A percentile compares a stretch with the other conserved stretches of the same genome.
These are phyloP conservation scores for Paraglomus brasilianum DNA, from an alignment of 192 early-diverging fungal species.

Conservation along the genomic window DNA sequence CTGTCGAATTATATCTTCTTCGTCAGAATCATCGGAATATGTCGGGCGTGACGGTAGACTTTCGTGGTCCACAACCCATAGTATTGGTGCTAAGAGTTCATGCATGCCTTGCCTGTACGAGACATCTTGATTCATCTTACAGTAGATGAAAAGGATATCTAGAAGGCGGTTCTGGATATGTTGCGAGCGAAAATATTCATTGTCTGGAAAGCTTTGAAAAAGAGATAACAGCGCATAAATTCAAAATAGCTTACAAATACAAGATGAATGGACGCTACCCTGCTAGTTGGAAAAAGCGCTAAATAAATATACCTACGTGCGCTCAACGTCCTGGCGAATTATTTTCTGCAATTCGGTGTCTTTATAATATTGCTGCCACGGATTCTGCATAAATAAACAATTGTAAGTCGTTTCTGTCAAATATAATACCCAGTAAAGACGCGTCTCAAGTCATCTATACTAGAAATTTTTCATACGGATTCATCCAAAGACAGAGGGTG, in stretches of 20 bases:
- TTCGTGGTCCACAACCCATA: constrained; percentile 76
- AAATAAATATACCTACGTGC: constrained; percentile 63
- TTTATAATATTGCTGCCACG: constrained; percentile 90
- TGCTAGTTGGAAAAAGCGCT: too few relatives aligned
- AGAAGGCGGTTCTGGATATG: constrained; percentile 67
- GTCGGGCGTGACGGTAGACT: constrained; percentile 31
- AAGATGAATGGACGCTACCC: too few relatives aligned
- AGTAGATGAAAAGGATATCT: constrained; percentile 89
- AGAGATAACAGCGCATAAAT: not conserved
- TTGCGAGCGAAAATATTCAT: constrained; percentile 68
- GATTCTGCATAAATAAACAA: constrained; percentile 56
- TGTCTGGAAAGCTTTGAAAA: constrained; percentile 80
- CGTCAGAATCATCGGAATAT: constrained; percentile 9
- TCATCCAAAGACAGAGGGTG: constrained; percentile 87
- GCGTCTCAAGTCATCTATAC: constrained; percentile 48
- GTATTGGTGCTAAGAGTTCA: constrained; percentile 84
- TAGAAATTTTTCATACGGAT: too few relatives aligned
- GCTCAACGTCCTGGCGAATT: constrained; percentile 87
- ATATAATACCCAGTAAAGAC: constrained; percentile 1
- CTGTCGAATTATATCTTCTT: constrained; percentile 47
- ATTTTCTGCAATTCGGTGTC: constrained; percentile 82
- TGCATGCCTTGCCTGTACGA: constrained; percentile 99
- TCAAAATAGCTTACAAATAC: not conserved
- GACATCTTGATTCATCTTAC: constrained; percentile 83
- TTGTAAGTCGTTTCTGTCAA: not conserved